phyloP scores from a whole-genome alignment of 2,329 filamentous ascomycete genomes.

The Ceratocystiopsis minuta region DNA sequence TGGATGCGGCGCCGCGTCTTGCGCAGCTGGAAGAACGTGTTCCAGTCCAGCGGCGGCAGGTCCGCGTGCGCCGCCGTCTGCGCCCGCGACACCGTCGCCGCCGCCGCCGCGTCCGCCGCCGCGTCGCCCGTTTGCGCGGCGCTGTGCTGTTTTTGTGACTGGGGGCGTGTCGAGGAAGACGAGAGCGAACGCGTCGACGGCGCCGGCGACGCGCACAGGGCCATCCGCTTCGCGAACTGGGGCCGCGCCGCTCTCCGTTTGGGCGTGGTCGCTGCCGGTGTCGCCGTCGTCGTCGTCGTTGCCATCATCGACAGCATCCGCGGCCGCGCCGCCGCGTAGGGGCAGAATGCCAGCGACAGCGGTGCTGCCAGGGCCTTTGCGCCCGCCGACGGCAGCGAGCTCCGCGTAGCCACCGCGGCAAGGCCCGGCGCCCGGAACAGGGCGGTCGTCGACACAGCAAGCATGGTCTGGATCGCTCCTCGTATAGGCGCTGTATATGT shows the following conservation, averaged over 20 bases:
- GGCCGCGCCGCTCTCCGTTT: too few species aligned
- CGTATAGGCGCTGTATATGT: not conserved
- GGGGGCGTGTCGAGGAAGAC: not conserved
- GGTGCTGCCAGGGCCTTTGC: not conserved
- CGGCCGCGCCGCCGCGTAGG: not conserved
- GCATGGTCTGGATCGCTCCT: too few species aligned
- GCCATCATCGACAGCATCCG: not conserved
- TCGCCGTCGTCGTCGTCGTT: not conserved
- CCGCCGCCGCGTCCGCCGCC: slow-evolving; percentile 9
- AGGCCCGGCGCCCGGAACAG: too few species aligned
- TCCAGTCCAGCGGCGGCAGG: slow-evolving; percentile 51
- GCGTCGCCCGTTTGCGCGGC: slow-evolving; percentile 6
- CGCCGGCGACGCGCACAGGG: not conserved
- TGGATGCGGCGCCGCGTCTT: slow-evolving; percentile 72
- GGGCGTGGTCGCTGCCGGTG: not conserved
- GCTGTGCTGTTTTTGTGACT: not conserved
- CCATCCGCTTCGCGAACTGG: too few species aligned
- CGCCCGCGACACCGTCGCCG: slow-evolving; percentile 2
- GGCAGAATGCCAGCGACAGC: not conserved
- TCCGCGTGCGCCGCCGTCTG: slow-evolving; percentile 11
- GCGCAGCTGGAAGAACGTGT: slow-evolving; percentile 81
- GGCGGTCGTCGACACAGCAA: too few species aligned
- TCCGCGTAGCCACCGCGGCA: too few species aligned
- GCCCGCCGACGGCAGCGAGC: too few species aligned
- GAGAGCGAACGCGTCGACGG: not conserved